Percentiles rank a stretch among this genome's conserved stretches.
phyloP scores from a whole-genome alignment of 805 yeast species.

The Teunomyces funiuensis region DNA sequence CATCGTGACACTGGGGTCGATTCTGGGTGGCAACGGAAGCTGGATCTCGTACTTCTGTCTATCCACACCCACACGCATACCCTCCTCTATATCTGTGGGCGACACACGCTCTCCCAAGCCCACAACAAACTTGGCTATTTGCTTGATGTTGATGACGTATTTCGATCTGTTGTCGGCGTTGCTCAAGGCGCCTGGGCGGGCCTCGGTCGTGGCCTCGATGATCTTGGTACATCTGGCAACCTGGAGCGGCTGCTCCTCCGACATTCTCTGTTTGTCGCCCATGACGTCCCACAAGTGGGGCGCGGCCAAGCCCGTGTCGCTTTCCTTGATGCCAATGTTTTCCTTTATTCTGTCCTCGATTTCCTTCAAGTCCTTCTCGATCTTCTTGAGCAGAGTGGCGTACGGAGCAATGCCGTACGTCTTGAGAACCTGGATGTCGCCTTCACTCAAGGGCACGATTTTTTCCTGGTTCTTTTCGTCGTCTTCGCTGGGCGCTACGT shows the following conservation, averaged over 20 bases:
- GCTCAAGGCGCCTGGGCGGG: conserved; percentile 33
- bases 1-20: conserved; percentile 98
- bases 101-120: conserved; percentile 95
- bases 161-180: conserved; percentile 84
- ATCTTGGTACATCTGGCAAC: conserved; percentile 99
- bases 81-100: conserved; percentile 98
- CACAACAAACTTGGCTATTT: conserved; percentile 96
- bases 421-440: conserved; percentile 95
- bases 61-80: conserved; percentile 99
- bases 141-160: conserved; percentile 95
- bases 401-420: conserved; percentile 98
- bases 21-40: conserved; percentile 95
- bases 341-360: conserved; percentile 88
- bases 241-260: conserved; percentile 93
- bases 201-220: conserved; percentile 58
- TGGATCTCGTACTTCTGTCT: conserved; percentile 96
- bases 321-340: conserved; percentile 89
- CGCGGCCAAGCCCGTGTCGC: conserved; percentile 97
- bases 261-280: conserved; percentile 92
- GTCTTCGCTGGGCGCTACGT: conserved; percentile 80
- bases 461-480: conserved; percentile 65
- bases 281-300: conserved; percentile 97
- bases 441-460: conserved; percentile 86
- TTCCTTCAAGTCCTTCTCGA: conserved; percentile 83
- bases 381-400: conserved; percentile 72